These are phyloP conservation scores for Monilinia fructigena DNA, from an alignment of 2,329 filamentous ascomycete species.

Conservation along the genomic window DNA sequence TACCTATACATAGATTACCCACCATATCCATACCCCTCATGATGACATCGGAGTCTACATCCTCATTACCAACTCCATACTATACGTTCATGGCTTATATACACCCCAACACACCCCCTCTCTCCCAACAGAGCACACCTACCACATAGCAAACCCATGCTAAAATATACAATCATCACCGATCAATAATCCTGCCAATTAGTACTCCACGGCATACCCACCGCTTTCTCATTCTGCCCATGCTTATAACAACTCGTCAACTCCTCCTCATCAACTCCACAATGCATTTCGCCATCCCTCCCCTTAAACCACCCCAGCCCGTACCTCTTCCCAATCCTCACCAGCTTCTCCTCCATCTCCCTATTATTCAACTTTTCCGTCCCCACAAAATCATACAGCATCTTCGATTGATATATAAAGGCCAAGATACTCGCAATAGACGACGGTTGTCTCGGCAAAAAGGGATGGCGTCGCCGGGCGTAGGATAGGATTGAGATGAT, in stretches of 20 bases:
- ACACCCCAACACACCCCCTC: too few species aligned
- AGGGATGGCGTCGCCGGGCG: conserved; percentile 61
- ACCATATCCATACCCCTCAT: too few species aligned
- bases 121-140: too few species aligned
- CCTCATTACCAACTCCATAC: too few species aligned
- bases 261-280: conserved; percentile 76
- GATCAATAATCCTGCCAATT: conserved; percentile 37
- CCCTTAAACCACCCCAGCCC: conserved; percentile 76
- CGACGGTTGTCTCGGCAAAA: conserved; percentile 69
- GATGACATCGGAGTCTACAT: too few species aligned
- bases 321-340: conserved; percentile 63
- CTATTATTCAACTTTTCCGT: conserved; percentile 54
- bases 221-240: conserved; percentile 39
- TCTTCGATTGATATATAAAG: conserved; percentile 77
- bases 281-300: conserved; percentile 69
- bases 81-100: too few species aligned
- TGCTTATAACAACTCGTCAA: conserved; percentile 64
- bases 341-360: conserved; percentile 61
- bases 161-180: not conserved
- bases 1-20: too few species aligned
- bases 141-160: too few species aligned
- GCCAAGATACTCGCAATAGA: conserved; percentile 75
- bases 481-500: conserved; percentile 60
- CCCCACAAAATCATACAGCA: conserved; percentile 75
- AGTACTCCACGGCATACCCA: conserved; percentile 37